Percentiles rank a stretch among this genome's conserved stretches.
These are phyloP conservation scores for Beauveria brongniartii DNA, from an alignment of 2,329 filamentous ascomycete species.

Conservation along the genomic window DNA sequence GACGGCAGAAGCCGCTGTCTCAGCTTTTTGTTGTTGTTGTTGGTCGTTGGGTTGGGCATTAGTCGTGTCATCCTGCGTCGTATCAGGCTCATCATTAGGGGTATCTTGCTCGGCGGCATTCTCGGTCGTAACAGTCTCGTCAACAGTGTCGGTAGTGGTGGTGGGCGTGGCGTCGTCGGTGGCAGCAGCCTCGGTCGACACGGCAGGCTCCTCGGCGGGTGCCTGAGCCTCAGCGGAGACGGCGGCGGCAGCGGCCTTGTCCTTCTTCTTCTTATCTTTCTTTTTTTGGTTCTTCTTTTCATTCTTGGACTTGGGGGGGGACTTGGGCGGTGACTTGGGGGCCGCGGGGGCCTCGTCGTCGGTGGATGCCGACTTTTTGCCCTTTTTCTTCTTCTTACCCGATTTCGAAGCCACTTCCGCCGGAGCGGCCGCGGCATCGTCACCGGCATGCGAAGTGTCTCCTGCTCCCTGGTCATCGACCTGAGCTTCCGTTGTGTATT, in stretches of 20 bases:
- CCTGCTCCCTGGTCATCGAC: slow-evolving; percentile 6
- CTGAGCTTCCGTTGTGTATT: slow-evolving; percentile 10
- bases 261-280: slow-evolving; percentile 13
- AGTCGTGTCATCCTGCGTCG: slow-evolving; percentile 10
- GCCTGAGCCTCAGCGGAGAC: slow-evolving; percentile 6
- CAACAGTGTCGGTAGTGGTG: not conserved
- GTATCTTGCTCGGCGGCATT: slow-evolving; percentile 8
- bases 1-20: not conserved
- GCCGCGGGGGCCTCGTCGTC: not conserved
- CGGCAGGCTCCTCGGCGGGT: slow-evolving; percentile 1
- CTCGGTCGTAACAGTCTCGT: slow-evolving; percentile 8
- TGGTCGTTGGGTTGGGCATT: slow-evolving; percentile 10
- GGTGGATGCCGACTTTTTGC: slow-evolving; percentile 3
- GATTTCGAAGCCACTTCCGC: slow-evolving; percentile 3
- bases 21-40: not conserved
- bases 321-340: not conserved
- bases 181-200: not conserved
- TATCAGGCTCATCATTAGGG: slow-evolving; percentile 13
- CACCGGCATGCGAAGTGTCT: not conserved
- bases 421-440: not conserved
- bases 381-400: slow-evolving; percentile 15
- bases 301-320: slow-evolving; percentile 11
- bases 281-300: slow-evolving; percentile 18
- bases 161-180: not conserved
- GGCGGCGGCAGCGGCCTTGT: slow-evolving; percentile 9